phyloP scores from a whole-genome alignment of 805 yeast genomes.

The Yarrowia divulgata region DNA sequence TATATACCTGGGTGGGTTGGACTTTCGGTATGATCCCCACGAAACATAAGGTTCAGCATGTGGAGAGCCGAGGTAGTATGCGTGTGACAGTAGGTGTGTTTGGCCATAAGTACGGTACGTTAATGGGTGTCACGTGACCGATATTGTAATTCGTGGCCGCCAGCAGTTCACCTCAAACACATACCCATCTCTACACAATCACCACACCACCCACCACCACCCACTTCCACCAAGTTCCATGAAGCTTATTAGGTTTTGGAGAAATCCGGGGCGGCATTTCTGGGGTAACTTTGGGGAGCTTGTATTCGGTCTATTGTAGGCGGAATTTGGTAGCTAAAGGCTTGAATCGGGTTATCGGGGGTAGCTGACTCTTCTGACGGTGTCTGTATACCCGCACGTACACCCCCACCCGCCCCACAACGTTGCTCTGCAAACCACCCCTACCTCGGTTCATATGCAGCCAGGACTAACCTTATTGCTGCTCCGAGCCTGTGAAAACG shows the following conservation, averaged over 20 bases:
- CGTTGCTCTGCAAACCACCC: background rate
- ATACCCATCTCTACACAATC: background rate
- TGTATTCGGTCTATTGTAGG: background rate
- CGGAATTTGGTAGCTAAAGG: background rate
- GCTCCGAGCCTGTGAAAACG: conserved; percentile 39
- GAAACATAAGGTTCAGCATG: conserved; percentile 29
- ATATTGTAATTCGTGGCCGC: too few relatives aligned
- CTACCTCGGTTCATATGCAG: conserved; percentile 33
- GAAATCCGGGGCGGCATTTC: conserved; percentile 40
- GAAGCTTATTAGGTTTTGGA: conserved; percentile 10
- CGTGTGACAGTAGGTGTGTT: background rate
- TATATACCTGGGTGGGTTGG: conserved; percentile 1
- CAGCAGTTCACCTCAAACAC: background rate
- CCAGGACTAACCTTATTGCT: background rate
- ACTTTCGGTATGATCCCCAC: conserved; percentile 26
- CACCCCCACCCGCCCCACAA: background rate
- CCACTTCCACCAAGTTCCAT: conserved; percentile 35
- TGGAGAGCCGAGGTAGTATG: conserved; percentile 35
- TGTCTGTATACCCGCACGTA: too few relatives aligned
- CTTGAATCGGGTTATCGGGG: background rate
- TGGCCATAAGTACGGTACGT: too few relatives aligned
- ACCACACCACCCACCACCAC: background rate
- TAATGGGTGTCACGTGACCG: too few relatives aligned
- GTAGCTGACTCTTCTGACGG: background rate
- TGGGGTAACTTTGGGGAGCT: conserved; percentile 9